Evolutionary conservation across 2,329 filamentous ascomycete species (phyloP).

Genomic region (Didymella segeticola): DNA sequence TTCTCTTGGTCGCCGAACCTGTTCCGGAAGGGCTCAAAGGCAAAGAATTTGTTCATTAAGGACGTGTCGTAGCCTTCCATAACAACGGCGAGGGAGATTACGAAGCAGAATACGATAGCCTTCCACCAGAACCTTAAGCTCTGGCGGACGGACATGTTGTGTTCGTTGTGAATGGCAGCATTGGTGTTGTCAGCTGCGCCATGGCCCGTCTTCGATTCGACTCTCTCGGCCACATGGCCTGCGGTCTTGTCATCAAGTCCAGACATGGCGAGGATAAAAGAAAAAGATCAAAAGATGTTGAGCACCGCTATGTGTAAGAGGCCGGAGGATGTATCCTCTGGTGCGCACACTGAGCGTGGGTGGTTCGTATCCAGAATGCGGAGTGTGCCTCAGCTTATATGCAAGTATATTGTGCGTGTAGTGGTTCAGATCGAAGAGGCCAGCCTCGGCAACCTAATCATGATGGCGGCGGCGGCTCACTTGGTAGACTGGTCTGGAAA

Average conservation of each 20-base stretch:
- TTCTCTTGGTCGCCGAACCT: conserved; percentile 47
- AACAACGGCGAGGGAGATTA: conserved; percentile 83
- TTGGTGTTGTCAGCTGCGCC: conserved; percentile 24
- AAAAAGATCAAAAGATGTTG: not conserved
- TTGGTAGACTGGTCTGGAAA: conserved; percentile 20
- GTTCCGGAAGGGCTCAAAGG: conserved; percentile 50
- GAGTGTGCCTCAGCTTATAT: conserved; percentile 15
- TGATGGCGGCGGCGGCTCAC: conserved; percentile 11
- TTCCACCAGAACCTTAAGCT: conserved; percentile 82
- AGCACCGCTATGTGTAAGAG: not conserved
- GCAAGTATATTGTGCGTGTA: conserved; percentile 3
- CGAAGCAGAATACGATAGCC: conserved; percentile 78
- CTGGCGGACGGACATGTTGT: conserved; percentile 65
- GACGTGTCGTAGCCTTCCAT: conserved; percentile 90
- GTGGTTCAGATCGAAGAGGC: conserved; percentile 10
- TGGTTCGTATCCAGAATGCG: not conserved
- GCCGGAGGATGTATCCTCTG: not conserved
- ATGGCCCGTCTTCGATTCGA: conserved; percentile 22
- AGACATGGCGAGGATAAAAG: conserved; percentile 11
- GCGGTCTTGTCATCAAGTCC: conserved; percentile 24
- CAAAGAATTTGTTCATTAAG: conserved; percentile 78
- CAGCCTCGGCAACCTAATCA: conserved; percentile 16
- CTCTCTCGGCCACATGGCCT: conserved; percentile 29
- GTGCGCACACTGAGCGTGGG: conserved; percentile 4
- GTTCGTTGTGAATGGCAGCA: conserved; percentile 49